Percentiles rank a stretch among this genome's conserved stretches.
These are phyloP conservation scores for Camellia oleifera DNA, from an alignment of 179 eudicot genomes.

Conservation along the genomic window DNA sequence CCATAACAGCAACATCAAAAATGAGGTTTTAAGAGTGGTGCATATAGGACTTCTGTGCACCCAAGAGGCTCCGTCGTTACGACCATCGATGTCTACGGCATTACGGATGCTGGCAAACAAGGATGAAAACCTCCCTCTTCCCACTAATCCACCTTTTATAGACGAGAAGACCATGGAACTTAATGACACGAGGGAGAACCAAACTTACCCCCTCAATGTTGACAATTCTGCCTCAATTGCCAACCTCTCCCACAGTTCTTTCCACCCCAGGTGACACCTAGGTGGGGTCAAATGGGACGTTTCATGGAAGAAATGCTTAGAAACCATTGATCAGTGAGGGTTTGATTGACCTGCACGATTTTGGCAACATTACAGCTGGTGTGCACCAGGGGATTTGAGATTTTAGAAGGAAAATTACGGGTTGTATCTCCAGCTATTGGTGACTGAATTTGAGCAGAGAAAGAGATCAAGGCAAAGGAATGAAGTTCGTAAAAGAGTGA, in stretches of 20 bases:
- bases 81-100: constrained; percentile 62
- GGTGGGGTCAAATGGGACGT: not conserved
- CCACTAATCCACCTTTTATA: constrained; percentile 57
- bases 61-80: constrained; percentile 52
- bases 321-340: not conserved
- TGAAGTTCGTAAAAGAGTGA: not conserved
- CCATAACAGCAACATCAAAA: constrained; percentile 22
- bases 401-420: not conserved
- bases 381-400: not conserved
- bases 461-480: not conserved
- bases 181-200: constrained; percentile 32
- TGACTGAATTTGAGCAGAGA: not conserved
- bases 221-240: constrained; percentile 41
- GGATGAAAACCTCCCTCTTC: constrained; percentile 45
- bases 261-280: constrained; percentile 42
- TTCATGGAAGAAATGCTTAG: not conserved
- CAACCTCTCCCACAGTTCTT: constrained; percentile 33
- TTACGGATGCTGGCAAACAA: constrained; percentile 56
- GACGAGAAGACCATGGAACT: constrained; percentile 66
- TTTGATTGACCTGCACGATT: not conserved
- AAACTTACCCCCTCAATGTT: constrained; percentile 26
- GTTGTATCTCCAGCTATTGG: not conserved
- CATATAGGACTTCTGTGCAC: constrained; percentile 71
- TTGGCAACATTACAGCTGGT: not conserved
- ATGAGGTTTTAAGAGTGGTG: constrained; percentile 40